phyloP scores from a whole-genome alignment of 2,329 filamentous ascomycete species.

The Phialophora chinensis region DNA sequence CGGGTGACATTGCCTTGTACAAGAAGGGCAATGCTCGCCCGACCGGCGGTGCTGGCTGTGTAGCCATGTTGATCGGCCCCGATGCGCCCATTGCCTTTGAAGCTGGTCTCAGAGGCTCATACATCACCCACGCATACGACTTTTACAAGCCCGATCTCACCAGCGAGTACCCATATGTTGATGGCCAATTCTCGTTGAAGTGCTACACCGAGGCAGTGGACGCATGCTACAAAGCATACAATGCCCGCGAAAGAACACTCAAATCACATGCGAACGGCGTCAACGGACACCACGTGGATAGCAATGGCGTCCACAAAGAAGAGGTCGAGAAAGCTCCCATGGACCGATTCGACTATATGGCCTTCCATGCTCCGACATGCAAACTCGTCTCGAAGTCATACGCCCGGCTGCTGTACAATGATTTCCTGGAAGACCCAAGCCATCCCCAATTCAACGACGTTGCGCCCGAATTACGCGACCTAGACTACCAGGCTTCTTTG shows the following conservation, averaged over 20 bases:
- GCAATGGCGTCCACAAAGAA: conserved; percentile 53
- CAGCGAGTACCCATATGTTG: conserved; percentile 85
- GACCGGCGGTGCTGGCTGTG: conserved; percentile 78
- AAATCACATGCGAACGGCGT: conserved; percentile 50
- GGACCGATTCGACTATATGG: conserved; percentile 82
- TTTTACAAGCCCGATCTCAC: conserved; percentile 90
- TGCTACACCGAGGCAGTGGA: conserved; percentile 85
- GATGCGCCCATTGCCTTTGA: conserved; percentile 78
- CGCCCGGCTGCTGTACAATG: conserved; percentile 82
- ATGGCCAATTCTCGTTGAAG: conserved; percentile 80
- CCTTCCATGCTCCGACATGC: conserved; percentile 85
- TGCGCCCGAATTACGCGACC: conserved; percentile 74
- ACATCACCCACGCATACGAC: conserved; percentile 85
- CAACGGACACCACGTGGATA: conserved; percentile 48
- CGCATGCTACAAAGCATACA: conserved; percentile 80
- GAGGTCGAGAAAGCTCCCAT: conserved; percentile 64
- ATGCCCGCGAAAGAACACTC: conserved; percentile 70
- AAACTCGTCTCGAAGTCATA: conserved; percentile 88
- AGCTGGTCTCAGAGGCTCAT: conserved; percentile 77
- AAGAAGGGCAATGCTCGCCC: conserved; percentile 82
- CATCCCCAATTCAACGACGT: conserved; percentile 74
- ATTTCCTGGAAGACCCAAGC: conserved; percentile 75
- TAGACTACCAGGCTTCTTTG: conserved; percentile 79
- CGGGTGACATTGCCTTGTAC: conserved; percentile 83
- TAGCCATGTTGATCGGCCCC: conserved; percentile 79